Evolutionary conservation across 1,284 basidiomycete genomes (phyloP).

Genomic region (Tilletia indica): DNA sequence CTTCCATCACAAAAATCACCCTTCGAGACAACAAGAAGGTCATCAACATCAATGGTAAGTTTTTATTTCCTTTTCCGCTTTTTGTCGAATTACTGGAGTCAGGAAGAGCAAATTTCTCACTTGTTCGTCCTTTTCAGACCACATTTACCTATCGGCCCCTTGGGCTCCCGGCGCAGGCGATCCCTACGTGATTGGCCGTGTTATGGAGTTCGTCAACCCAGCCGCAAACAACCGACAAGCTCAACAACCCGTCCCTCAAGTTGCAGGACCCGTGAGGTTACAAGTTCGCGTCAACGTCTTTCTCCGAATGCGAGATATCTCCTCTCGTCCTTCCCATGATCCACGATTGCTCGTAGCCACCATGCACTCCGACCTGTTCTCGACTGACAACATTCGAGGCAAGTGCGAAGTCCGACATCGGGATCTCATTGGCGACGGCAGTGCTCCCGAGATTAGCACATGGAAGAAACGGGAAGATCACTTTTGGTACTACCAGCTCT

Average conservation of each 20-base stretch:
- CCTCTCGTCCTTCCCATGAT: constrained; percentile 78
- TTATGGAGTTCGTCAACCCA: constrained; percentile 85
- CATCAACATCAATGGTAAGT: constrained; percentile 49
- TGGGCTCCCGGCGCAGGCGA: constrained; percentile 85
- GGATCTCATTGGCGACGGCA: constrained; percentile 71
- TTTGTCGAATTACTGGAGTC: constrained; percentile 11
- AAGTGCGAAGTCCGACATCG: constrained; percentile 89
- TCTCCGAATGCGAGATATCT: constrained; percentile 85
- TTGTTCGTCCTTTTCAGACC: constrained; percentile 64
- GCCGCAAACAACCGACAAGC: neutral
- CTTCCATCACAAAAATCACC: constrained; percentile 37
- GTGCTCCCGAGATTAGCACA: constrained; percentile 72
- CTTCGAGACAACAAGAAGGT: constrained; percentile 39
- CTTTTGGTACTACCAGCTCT: constrained; percentile 89
- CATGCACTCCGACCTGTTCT: constrained; percentile 91
- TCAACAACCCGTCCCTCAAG: neutral
- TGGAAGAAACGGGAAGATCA: constrained; percentile 93
- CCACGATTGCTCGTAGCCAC: constrained; percentile 85
- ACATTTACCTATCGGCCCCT: constrained; percentile 88
- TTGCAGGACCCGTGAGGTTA: constrained; percentile 9
- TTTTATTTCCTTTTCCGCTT: neutral
- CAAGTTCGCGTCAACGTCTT: constrained; percentile 84
- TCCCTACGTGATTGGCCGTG: constrained; percentile 83
- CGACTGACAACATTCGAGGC: constrained; percentile 82
- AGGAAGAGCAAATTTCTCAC: neutral